Conservation (phyloP, 192 early-diverging fungal species). For the Radiomyces spectabilis region DNA sequence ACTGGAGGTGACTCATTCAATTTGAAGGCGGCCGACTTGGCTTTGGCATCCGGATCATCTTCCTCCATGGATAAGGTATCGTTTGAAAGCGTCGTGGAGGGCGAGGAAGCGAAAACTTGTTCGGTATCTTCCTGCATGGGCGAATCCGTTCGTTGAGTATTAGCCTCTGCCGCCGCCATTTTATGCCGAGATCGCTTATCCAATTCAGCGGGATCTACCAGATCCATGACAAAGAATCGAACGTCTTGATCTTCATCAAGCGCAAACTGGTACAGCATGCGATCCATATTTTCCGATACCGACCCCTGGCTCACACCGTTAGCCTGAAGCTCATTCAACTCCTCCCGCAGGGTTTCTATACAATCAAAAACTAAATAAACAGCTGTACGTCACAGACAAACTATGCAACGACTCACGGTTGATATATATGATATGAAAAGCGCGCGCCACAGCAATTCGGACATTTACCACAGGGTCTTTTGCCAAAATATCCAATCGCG, state of each 20-base stretch:
- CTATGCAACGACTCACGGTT: conserved; percentile 7
- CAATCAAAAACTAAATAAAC: not conserved
- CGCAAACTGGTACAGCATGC: conserved; percentile 13
- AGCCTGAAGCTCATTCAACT: conserved; percentile 1
- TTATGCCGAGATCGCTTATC: conserved; percentile 3
- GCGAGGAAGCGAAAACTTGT: no score
- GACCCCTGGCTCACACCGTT: no score
- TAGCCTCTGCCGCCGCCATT: conserved; percentile 4
- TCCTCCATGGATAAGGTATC: no score
- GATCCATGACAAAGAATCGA: conserved; percentile 14
- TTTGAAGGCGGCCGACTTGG: no score
- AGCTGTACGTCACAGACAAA: not conserved
- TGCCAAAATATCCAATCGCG: conserved; percentile 48
- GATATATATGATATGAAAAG: conserved; percentile 8
- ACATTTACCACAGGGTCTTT: conserved; percentile 66
- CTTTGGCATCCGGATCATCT: no score
- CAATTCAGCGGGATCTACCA: conserved; percentile 9
- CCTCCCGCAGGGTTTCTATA: conserved; percentile 4
- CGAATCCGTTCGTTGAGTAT: no score
- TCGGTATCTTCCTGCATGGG: no score
- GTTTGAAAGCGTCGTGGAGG: no score
- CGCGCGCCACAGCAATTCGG: conserved; percentile 62
- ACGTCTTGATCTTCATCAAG: conserved; percentile 22
- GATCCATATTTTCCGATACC: no score
- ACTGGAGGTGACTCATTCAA: no score